A percentile compares a stretch with the other conserved stretches of the same genome.
Conservation (phyloP, 805 yeast genomes). For the Schwanniomyces vanrijiae region DNA sequence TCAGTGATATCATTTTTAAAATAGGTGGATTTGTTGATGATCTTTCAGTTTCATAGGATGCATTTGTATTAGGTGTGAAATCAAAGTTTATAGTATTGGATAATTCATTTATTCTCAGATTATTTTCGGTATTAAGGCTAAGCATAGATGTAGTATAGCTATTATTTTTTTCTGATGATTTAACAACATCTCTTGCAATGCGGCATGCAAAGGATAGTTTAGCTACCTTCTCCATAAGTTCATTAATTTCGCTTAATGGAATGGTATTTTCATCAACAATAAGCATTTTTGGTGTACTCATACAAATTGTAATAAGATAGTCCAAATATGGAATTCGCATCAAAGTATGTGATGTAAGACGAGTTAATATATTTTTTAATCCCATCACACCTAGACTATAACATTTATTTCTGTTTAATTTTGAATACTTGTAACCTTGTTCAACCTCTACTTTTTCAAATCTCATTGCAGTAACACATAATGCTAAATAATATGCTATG, state of each 20-base stretch:
- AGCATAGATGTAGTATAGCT: not conserved
- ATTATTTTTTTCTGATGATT: not conserved
- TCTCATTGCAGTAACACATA: slow-evolving; percentile 21
- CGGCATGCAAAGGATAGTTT: not conserved
- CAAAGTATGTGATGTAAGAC: not conserved
- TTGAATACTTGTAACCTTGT: slow-evolving; percentile 4
- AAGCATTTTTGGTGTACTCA: slow-evolving; percentile 1
- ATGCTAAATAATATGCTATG: slow-evolving; percentile 12
- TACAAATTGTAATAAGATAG: slow-evolving; percentile 1
- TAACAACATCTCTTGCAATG: not conserved
- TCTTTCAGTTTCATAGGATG: not conserved
- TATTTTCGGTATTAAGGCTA: not conserved
- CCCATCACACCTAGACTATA: slow-evolving; percentile 2
- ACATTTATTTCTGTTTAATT: slow-evolving; percentile 1
- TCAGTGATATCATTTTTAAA: not conserved
- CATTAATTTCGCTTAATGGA: not conserved
- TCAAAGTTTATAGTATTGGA: not conserved
- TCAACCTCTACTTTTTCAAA: slow-evolving; percentile 3
- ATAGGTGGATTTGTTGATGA: not conserved
- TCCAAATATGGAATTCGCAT: slow-evolving; percentile 3
- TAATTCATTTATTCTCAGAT: not conserved
- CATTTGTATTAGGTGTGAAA: not conserved
- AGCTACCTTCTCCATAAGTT: not conserved
- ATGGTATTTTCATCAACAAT: not conserved
- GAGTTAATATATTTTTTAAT: not conserved